Percentiles rank a stretch among this genome's conserved stretches.
phyloP scores from a whole-genome alignment of 495 filamentous ascomycete genomes.

The Apodospora peruviana region DNA sequence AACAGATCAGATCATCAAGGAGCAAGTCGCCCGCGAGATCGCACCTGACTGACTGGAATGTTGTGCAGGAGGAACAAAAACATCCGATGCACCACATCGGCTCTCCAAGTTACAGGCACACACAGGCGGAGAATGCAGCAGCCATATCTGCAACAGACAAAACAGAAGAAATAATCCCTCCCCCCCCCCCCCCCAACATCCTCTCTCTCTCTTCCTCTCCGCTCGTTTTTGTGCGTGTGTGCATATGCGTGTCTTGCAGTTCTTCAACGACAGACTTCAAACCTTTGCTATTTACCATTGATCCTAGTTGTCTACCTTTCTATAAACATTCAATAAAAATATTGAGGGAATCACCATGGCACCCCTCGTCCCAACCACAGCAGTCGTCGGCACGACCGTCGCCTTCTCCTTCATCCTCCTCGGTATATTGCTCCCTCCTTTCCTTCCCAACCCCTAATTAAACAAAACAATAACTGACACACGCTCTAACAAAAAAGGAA shows the following conservation, averaged over 20 bases:
- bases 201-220: too few species aligned
- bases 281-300: too few species aligned
- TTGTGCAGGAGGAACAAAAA: too few species aligned
- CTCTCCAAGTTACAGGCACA: neutral
- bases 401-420: slow-evolving; percentile 42
- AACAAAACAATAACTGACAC: neutral
- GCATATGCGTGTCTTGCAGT: too few species aligned
- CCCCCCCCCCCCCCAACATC: too few species aligned
- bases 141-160: too few species aligned
- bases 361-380: slow-evolving; percentile 12
- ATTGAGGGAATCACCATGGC: slow-evolving; percentile 3
- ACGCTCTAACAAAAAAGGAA: slow-evolving; percentile 27
- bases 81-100: neutral
- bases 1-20: too few species aligned
- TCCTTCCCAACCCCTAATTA: neutral
- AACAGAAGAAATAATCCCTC: too few species aligned
- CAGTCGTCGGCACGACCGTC: slow-evolving; percentile 30
- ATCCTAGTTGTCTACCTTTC: neutral
- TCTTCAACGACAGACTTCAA: too few species aligned
- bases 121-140: neutral
- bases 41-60: too few species aligned
- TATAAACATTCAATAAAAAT: neutral
- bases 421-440: slow-evolving; percentile 18
- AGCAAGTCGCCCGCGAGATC: too few species aligned
- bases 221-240: too few species aligned